Conservation (phyloP, 768 basidiomycete genomes). For the Russula earlei region DNA sequence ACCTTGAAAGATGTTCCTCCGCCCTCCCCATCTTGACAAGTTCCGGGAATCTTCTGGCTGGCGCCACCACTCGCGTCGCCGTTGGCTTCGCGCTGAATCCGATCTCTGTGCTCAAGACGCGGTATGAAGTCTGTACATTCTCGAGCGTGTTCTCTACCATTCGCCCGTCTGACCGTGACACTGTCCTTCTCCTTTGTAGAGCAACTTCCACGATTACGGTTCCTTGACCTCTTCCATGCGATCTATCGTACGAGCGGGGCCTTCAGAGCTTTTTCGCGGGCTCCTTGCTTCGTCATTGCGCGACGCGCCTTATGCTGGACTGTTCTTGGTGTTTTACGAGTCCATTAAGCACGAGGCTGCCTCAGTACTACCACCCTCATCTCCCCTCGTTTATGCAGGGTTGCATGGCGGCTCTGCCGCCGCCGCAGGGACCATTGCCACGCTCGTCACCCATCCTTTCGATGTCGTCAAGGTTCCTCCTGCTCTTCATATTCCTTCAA, state of each 20-base stretch:
- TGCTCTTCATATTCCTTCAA: background rate
- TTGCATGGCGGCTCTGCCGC: constrained; percentile 65
- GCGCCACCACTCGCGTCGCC: constrained; percentile 68
- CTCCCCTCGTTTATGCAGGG: constrained; percentile 37
- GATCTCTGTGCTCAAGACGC: constrained; percentile 83
- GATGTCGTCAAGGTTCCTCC: constrained; percentile 77
- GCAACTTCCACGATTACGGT: constrained; percentile 65
- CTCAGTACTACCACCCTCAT: constrained; percentile 36
- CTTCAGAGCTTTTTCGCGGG: constrained; percentile 76
- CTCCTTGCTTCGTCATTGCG: constrained; percentile 82
- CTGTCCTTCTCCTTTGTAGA: constrained; percentile 33
- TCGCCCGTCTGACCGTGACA: background rate
- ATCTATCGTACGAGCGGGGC: constrained; percentile 58
- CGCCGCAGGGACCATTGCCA: constrained; percentile 75
- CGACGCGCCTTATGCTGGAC: constrained; percentile 89
- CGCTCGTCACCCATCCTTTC: constrained; percentile 82
- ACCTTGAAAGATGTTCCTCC: constrained; percentile 29
- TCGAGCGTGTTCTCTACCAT: background rate
- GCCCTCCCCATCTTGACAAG: constrained; percentile 62
- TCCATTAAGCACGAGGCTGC: constrained; percentile 68
- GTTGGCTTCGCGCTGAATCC: constrained; percentile 86
- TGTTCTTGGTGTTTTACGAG: constrained; percentile 86
- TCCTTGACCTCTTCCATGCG: constrained; percentile 49
- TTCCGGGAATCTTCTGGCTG: constrained; percentile 78
- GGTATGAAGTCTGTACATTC: constrained; percentile 64